These are phyloP conservation scores for Aspergillus brunneoviolaceus DNA, from an alignment of 2,329 filamentous ascomycete genomes.

Conservation along the genomic window DNA sequence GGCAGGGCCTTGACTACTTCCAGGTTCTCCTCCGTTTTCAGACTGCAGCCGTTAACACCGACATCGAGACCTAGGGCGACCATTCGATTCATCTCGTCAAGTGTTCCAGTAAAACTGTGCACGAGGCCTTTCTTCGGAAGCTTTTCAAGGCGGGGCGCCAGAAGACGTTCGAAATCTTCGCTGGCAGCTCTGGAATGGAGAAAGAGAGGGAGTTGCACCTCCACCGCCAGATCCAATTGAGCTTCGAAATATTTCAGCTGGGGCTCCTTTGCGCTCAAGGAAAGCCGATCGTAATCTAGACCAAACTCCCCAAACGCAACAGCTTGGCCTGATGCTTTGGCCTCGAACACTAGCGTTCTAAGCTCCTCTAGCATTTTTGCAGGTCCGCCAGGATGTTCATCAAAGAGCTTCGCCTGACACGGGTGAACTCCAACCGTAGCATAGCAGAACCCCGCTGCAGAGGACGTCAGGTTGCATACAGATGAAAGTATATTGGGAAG, in stretches of 20 bases:
- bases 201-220: conserved; percentile 81
- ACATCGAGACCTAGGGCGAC: conserved; percentile 81
- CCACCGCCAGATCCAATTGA: conserved; percentile 76
- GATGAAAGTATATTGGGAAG: conserved; percentile 10
- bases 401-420: conserved; percentile 79
- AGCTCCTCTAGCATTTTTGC: conserved; percentile 56
- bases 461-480: conserved; percentile 12
- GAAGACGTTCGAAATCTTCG: conserved; percentile 73
- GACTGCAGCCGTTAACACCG: conserved; percentile 93
- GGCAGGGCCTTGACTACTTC: conserved; percentile 77
- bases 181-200: conserved; percentile 88
- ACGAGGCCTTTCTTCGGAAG: conserved; percentile 79
- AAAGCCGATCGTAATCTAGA: conserved; percentile 90
- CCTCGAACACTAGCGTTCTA: conserved; percentile 61
- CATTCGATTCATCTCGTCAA: conserved; percentile 78
- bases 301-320: conserved; percentile 92
- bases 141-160: conserved; percentile 63
- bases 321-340: conserved; percentile 60
- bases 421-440: conserved; percentile 93
- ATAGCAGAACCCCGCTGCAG: conserved; percentile 73
- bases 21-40: conserved; percentile 92
- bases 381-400: conserved; percentile 52
- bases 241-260: conserved; percentile 83
- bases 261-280: conserved; percentile 72
- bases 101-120: conserved; percentile 89